Base-by-base conservation (phyloP, 306 rosid genomes). In the Cicer judaicum region DNA sequence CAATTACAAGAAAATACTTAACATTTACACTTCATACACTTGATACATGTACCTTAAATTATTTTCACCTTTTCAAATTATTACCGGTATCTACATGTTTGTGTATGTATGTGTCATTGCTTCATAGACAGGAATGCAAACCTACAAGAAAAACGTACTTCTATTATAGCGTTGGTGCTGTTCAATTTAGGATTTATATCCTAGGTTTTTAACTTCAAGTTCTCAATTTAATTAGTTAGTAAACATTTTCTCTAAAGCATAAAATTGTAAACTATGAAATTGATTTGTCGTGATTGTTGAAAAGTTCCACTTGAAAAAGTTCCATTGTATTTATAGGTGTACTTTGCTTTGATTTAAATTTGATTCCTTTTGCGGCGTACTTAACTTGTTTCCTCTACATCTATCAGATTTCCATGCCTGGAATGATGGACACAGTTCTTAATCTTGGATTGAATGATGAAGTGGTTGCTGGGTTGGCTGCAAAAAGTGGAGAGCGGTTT, bases 361-460 rank as follows among this genome's bases (percentile, higher is more conserved):
- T 68, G 65, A 62, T 69, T 63, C 61, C 49, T 21, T 9, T 10
- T n/a, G 11, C 66, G 56, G 9, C 38, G 41, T 64, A 50, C 36
- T 57, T 49, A 38, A 60, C 68, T 68, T 60, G 60, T 56, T 56
- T 46, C 29, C 18, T 49, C 66, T 68, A 44, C 66, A 54, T 68
- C 62, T 70, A 13, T 47, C 63, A 94, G 97, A 86, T 94, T 81
- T 94, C 99, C 63, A 94, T 94, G 99, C 99, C 97, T 60, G 99
- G 99, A 67, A 94, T 91, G 96, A 94, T 91, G 99, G 99, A 94
- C 87, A 94, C 97, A 18, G 93, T 94, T 80, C 99, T 94, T 85
- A 94, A 94, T 88, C 96, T 94, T 63, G 99, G 99, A 76, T 78
- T 94, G 55, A 91, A 92, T 79, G 97, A 94, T 72, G 89, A 92